Base-by-base conservation (phyloP, 2,329 filamentous ascomycete genomes). In the Microdochium trichocladiopsis region DNA sequence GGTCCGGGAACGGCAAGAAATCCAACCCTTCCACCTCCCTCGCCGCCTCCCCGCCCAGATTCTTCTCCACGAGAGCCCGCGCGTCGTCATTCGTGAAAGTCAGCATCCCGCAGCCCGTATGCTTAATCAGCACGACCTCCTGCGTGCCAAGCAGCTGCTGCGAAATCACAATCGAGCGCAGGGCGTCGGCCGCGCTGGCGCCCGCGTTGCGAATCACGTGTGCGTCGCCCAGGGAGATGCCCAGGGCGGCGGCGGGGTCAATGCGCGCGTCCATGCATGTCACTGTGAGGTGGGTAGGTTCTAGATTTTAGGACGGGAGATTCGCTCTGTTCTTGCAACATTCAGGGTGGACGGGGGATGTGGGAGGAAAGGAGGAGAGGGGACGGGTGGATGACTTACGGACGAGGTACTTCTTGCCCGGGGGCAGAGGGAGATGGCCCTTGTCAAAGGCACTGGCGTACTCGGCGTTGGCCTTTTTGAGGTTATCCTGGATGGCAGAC, bases 181-280 rank as follows among this genome's bases (percentile, higher is more conserved):
- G 74, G 0, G 84, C 86, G 52, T 93, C 88, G 36, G 74, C 70
- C 1, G 81, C 84, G 16, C 78, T 83, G 1, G 75, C 87, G 2
- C 86, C 86, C 10, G 84, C 86, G 58, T 91, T 92, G 53, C 88
- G 82, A 54, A 91, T 86, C 28, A 91, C 81, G 67, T 94, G 88
- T 0, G 88, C 89, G 57, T 91, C 87, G 41, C 89, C 88, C 18
- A 89, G 78, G 21, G 77, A 71, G 53, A 92, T 85, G 9, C 84
- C 86, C 51, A 90, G 86, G 1, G 86, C 86, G 12, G 78, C 72
- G 2, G 82, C 77, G 0, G 88, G 83, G 60, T 93, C 78, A 59
- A 84, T 73, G 50, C 88, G 82, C 4, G 89, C 86, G 62, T 94
- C 88, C 88, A 94, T 94, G 69, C 89, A 94, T 0, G 87, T 88